These are phyloP conservation scores for Tephrocybe sp. DNA, from an alignment of 768 basidiomycete species.

Conservation along the genomic window DNA sequence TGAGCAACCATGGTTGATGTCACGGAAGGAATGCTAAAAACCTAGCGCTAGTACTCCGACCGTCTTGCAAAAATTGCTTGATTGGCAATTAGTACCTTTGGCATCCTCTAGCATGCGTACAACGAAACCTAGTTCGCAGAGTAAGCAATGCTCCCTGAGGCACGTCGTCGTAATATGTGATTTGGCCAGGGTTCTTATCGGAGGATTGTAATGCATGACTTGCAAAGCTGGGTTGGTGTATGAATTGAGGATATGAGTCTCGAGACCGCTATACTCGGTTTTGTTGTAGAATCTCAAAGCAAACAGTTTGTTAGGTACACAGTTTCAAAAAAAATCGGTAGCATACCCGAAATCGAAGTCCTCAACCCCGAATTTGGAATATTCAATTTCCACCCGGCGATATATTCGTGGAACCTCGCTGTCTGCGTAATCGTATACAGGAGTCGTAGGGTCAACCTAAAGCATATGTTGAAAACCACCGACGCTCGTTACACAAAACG, in stretches of 20 bases:
- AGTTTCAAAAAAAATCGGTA: not conserved
- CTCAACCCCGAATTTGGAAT: conserved; percentile 97
- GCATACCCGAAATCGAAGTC: conserved; percentile 96
- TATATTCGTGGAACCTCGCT: conserved; percentile 78
- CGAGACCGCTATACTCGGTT: conserved; percentile 86
- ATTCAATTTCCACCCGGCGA: conserved; percentile 94
- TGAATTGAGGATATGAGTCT: conserved; percentile 95
- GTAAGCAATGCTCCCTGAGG: conserved; percentile 84
- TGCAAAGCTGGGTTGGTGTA: conserved; percentile 93
- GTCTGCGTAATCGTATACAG: conserved; percentile 47
- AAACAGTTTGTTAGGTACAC: not conserved
- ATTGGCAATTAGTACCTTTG: conserved; percentile 89
- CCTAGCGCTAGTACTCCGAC: conserved; percentile 87
- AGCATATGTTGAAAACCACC: conserved; percentile 4
- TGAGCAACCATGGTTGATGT: conserved; percentile 2
- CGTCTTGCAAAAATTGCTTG: conserved; percentile 95
- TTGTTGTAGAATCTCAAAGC: conserved; percentile 83
- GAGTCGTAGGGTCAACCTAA: conserved; percentile 53
- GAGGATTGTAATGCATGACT: conserved; percentile 79
- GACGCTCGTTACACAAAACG: not conserved
- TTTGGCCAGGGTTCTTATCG: conserved; percentile 81
- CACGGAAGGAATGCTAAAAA: conserved; percentile 27
- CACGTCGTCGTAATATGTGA: conserved; percentile 91
- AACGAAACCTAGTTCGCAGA: conserved; percentile 94
- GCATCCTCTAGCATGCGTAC: conserved; percentile 96